phyloP scores from a whole-genome alignment of 305 asterid species.

The Rubia tinctorum region DNA sequence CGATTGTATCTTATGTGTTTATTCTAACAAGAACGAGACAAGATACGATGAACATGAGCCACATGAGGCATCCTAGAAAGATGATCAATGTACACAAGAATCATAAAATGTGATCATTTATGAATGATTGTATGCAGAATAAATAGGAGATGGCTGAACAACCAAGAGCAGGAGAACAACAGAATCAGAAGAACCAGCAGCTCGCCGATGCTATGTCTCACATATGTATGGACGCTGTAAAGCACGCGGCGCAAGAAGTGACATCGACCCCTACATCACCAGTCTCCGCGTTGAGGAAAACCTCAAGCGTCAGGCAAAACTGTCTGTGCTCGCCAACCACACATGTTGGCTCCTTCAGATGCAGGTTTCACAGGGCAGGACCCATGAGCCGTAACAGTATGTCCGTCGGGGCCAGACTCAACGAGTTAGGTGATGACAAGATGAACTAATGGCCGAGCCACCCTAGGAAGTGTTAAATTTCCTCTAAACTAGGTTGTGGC shows the following conservation, averaged over 20 bases:
- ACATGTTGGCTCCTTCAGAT: constrained; percentile 61
- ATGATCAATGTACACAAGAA: neutral
- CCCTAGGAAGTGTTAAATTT: neutral
- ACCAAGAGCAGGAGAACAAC: constrained; percentile 39
- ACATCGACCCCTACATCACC: constrained; percentile 54
- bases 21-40: too few relatives aligned
- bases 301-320: constrained; percentile 30
- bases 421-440: constrained; percentile 6
- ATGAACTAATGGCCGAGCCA: neutral
- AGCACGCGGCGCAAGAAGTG: constrained; percentile 18
- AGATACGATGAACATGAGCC: too few relatives aligned
- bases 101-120: neutral
- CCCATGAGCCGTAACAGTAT: constrained; percentile 30
- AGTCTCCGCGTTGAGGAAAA: constrained; percentile 19
- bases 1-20: too few relatives aligned
- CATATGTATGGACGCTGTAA: constrained; percentile 23
- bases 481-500: neutral
- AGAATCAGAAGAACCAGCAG: constrained; percentile 24
- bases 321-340: constrained; percentile 71
- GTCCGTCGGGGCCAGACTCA: constrained; percentile 40
- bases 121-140: neutral
- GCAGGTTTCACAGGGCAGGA: constrained; percentile 45
- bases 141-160: constrained; percentile 26
- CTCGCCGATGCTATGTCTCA: constrained; percentile 17
- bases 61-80: neutral